Evolutionary conservation across 2,329 filamentous ascomycete genomes (phyloP).

Genomic region (Leptodontidium sp.): DNA sequence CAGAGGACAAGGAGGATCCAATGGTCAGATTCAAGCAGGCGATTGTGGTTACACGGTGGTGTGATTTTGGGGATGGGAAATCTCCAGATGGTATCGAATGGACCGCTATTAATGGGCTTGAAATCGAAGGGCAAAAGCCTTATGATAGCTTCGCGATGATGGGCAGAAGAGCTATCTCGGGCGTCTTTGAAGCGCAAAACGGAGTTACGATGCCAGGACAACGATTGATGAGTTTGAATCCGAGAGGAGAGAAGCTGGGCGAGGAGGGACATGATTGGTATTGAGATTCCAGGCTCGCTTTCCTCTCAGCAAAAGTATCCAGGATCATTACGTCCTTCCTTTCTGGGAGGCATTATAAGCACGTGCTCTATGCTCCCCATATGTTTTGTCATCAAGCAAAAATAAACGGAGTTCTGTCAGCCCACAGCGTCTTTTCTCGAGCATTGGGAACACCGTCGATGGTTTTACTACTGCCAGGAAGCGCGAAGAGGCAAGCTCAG

Average conservation of each 20-base stretch:
- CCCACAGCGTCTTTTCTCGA: neutral
- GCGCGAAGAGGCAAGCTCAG: neutral
- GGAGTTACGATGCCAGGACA: constrained; percentile 63
- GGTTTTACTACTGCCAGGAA: neutral
- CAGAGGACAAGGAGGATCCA: constrained; percentile 60
- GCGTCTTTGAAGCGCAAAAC: constrained; percentile 65
- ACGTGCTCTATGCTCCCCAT: neutral
- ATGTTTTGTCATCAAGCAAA: neutral
- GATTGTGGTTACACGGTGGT: constrained; percentile 68
- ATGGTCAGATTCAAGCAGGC: constrained; percentile 63
- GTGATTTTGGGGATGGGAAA: constrained; percentile 64
- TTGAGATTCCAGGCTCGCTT: constrained; percentile 45
- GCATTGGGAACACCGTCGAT: neutral
- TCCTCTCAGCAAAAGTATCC: neutral
- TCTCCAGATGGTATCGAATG: constrained; percentile 61
- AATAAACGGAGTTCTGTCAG: too few species aligned
- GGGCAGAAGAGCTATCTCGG: constrained; percentile 63
- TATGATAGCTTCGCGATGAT: constrained; percentile 64
- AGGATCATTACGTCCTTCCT: neutral
- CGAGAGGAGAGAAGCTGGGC: constrained; percentile 59
- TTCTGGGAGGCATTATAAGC: neutral
- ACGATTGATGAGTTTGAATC: constrained; percentile 65
- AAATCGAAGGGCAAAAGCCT: constrained; percentile 30
- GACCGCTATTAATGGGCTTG: constrained; percentile 60
- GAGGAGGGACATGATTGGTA: constrained; percentile 68